phyloP scores from a whole-genome alignment of 495 filamentous ascomycete species.

The Podospora pseudocomata region DNA sequence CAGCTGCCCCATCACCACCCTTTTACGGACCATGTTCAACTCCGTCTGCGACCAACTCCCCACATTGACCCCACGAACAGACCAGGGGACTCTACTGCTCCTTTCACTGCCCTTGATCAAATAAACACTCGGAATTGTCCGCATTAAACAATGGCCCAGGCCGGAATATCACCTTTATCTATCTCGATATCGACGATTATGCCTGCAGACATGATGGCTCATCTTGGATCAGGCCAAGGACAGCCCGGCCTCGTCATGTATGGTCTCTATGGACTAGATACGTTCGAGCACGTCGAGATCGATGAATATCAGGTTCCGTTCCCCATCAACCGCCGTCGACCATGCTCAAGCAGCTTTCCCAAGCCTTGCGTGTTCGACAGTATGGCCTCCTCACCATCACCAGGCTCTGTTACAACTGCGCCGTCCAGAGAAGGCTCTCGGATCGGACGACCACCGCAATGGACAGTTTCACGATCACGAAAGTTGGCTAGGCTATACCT shows the following conservation, averaged over 20 bases:
- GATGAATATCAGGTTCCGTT: slow-evolving; percentile 10
- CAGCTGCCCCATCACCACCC: neutral
- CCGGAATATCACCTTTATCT: neutral
- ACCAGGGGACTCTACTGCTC: neutral
- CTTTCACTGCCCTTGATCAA: slow-evolving; percentile 10
- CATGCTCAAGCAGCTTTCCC: neutral
- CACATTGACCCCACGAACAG: slow-evolving; percentile 1
- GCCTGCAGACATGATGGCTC: slow-evolving; percentile 14
- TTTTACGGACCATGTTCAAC: neutral
- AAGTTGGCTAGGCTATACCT: slow-evolving; percentile 44
- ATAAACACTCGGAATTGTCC: slow-evolving; percentile 16
- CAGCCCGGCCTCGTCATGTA: slow-evolving; percentile 3
- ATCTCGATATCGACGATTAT: slow-evolving; percentile 14
- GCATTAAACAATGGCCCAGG: slow-evolving; percentile 11
- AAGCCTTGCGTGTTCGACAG: slow-evolving; percentile 7
- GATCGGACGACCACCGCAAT: slow-evolving; percentile 45
- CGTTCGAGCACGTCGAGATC: slow-evolving; percentile 7
- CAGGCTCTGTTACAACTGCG: slow-evolving; percentile 10
- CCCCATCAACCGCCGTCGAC: slow-evolving; percentile 10
- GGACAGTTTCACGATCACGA: slow-evolving; percentile 43
- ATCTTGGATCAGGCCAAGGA: slow-evolving; percentile 3
- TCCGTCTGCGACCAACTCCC: slow-evolving; percentile 9
- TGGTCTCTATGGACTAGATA: neutral
- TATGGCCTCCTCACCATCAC: slow-evolving; percentile 27
- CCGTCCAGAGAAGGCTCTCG: slow-evolving; percentile 27